A percentile compares a stretch with the other conserved stretches of the same genome.
Conservation (phyloP, 2,329 filamentous ascomycete species). For the Exophiala sp. region DNA sequence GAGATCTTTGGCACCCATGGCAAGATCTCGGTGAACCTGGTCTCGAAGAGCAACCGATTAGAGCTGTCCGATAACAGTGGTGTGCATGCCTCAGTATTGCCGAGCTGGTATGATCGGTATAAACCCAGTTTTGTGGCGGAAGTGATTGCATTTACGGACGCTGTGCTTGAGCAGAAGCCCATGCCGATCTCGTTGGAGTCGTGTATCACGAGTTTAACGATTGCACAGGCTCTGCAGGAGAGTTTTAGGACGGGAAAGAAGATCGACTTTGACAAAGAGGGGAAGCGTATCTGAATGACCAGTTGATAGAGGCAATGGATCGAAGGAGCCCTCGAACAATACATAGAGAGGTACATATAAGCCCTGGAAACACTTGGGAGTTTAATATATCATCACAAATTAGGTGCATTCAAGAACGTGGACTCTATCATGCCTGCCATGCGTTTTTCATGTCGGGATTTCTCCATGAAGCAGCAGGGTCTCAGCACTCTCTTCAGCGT, state of each 20-base stretch:
- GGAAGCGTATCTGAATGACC: conserved; percentile 2
- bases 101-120: conserved; percentile 31
- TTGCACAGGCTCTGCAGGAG: conserved; percentile 21
- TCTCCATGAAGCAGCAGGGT: no score
- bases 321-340: not conserved
- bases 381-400: no score
- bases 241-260: conserved; percentile 9
- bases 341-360: not conserved
- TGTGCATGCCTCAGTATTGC: conserved; percentile 26
- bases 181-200: conserved; percentile 14
- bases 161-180: conserved; percentile 12
- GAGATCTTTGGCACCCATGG: conserved; percentile 43
- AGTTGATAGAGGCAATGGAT: no score
- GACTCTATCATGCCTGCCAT: no score
- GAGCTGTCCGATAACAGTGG: conserved; percentile 27
- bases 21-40: conserved; percentile 36
- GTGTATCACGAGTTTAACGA: conserved; percentile 8
- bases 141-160: conserved; percentile 27
- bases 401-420: no score
- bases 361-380: no score
- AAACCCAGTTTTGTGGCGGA: conserved; percentile 31
- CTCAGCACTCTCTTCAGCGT: no score
- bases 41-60: conserved; percentile 30
- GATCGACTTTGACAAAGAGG: conserved; percentile 13
- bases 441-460: no score